Base-by-base conservation (phyloP, 768 basidiomycete genomes). In the Pleurotus salmoneostramineus region DNA sequence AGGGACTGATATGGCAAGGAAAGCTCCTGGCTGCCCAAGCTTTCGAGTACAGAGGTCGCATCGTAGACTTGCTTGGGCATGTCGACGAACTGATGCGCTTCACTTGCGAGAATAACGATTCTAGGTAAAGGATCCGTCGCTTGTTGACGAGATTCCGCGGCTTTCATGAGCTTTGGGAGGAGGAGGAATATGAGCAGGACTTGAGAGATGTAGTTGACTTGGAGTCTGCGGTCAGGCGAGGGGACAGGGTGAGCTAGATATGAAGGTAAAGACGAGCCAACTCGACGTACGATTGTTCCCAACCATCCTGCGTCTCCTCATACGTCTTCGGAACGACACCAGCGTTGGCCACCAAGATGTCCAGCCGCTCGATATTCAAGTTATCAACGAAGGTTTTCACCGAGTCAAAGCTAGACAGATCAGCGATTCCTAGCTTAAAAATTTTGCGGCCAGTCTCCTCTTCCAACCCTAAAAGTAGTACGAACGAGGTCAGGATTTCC, bases 331-430 rank as follows among this genome's bases (percentile, higher is more conserved):
- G 2, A 0, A 55, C 15, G 2, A 74, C 52, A 0, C 59, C 78
- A 0, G 81, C 79, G 31, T 82, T 82, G 65, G 74, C 72, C 12
- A 81, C 69, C 1, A 83, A 64, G 15, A 81, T 70, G 58, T 80
- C 79, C 12, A 81, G 62, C 10, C 75, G 60, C 15, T 71, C 67
- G 47, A 69, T 71, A 15, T 68, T 64, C 7, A 69, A 72, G 46
- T 66, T 66, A 32, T 76, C 69, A 4, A 63, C 72, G 58, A 81
- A 81, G 4, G 64, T 67, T 5, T 61, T 68, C 31, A 80, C 74
- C 2, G 78, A 78, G 7, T 67, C 66, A 60, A 81, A 79, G 31
- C 69, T 61, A 21, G 66, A 64, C 15, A 81, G 66, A 60, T 83
- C 79, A 36, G 80, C 60, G 5, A 69, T 47, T 72, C 76, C 75